These are phyloP conservation scores for Aspergillus arachidicola DNA, from an alignment of 2,329 filamentous ascomycete species.

Conservation along the genomic window DNA sequence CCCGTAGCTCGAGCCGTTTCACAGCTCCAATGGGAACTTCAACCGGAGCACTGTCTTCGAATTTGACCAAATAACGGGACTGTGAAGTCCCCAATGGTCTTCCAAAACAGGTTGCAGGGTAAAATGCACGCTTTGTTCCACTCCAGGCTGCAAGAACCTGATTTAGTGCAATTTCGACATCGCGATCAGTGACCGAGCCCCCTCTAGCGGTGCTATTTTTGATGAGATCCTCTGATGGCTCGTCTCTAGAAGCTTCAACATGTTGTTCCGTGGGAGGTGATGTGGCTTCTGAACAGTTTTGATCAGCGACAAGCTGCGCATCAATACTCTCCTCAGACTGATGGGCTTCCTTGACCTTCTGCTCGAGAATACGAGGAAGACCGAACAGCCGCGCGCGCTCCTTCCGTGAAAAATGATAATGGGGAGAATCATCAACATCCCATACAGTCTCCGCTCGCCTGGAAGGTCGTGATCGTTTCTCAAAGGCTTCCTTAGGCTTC, in stretches of 20 bases:
- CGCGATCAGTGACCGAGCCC: slow-evolving; percentile 16
- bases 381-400: slow-evolving; percentile 12
- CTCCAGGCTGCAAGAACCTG: slow-evolving; percentile 63
- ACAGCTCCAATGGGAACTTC: slow-evolving; percentile 44
- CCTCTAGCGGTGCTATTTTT: slow-evolving; percentile 5
- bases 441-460: slow-evolving; percentile 34
- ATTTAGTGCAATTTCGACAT: slow-evolving; percentile 46
- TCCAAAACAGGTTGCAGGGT: slow-evolving; percentile 62
- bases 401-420: slow-evolving; percentile 23
- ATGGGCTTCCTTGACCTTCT: slow-evolving; percentile 6
- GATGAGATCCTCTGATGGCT: slow-evolving; percentile 17
- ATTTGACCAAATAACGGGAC: slow-evolving; percentile 48
- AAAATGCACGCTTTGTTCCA: slow-evolving; percentile 57
- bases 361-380: slow-evolving; percentile 12
- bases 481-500: slow-evolving; percentile 20
- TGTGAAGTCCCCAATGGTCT: slow-evolving; percentile 41
- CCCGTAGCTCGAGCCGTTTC: slow-evolving; percentile 47
- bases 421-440: slow-evolving; percentile 41
- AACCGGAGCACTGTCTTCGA: slow-evolving; percentile 47
- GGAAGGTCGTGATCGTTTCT: slow-evolving; percentile 26
- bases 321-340: slow-evolving; percentile 5
- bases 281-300: slow-evolving; percentile 15
- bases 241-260: slow-evolving; percentile 3
- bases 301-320: slow-evolving; percentile 10
- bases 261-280: slow-evolving; percentile 17